Evolutionary conservation across 371 early-diverging fungal species (phyloP), one percentile per base, ranked within the genome.

Genomic region (Lichtheimia corymbifera): DNA sequence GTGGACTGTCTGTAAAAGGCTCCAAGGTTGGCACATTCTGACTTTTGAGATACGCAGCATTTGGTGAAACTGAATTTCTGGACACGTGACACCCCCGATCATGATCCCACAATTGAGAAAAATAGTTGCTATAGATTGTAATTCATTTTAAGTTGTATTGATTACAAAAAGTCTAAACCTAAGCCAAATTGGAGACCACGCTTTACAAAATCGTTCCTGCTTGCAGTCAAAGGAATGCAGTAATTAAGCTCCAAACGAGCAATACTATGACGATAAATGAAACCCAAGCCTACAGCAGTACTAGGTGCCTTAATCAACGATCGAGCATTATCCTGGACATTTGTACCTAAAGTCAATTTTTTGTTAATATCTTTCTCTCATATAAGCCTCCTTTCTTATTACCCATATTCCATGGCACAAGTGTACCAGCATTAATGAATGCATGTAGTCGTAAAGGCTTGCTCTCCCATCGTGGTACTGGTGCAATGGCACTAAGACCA

Each of bases 231-330:
- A 4, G 97, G 97, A 40, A 97, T 56, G 65, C 93, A 90, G 64
- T 90, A 94, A 68, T 97, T 97, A 45, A 96, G 70, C 76, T 97
- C 98, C 4, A 93, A 80, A 17, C 95, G 85, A 49, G 93, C 86
- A 58, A 92, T 84, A 59, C 90, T 89, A 67, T 95, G 93, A 49
- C 89, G 87, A 55, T 90, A 91, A 13, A 91, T 88, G n/a, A 97
- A 77, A 51, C 98, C 98, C 12, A 88, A 63, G 22, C 94, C 93
- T 3, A 78, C 83, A 1, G 92, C 74, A 6, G 82, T 72, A 27
- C 91, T 88, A 5, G 94, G 94, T 14, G 77, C 76, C 58, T 73
- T 68, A 27, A 63, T 70, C 51, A 85, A 58, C 15, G 71, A 73
- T 45, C 70, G 66, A 4, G 67, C 57, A 17, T 73, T 75, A 53